Base-by-base conservation (phyloP, 2,329 filamentous ascomycete genomes). In the Rhynchosporium secalis region DNA sequence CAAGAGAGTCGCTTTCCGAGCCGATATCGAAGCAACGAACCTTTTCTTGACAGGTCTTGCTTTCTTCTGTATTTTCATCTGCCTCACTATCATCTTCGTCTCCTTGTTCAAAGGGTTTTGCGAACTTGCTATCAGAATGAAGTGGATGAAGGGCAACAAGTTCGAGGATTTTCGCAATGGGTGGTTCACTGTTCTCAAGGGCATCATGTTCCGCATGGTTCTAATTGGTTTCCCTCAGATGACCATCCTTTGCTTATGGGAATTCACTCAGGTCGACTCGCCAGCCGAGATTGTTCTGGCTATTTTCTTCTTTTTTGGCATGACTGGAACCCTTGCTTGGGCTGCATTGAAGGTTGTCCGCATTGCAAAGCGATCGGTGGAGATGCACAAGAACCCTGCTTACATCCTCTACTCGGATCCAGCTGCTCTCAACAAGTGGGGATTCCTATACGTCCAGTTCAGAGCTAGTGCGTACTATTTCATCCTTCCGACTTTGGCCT, bases 401-500 rank as follows among this genome's bases (percentile, higher is more conserved):
- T 97, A 97, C 77, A 96, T 97, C 70, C 86, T 98, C 65, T 98
- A 96, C 79, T 96, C 94, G 2, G 93, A 98, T 72, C 92, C 93
- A n/a, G 85, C 91, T 66, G 88, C 90, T 58, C 84, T 98, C 67
- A 96, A 97, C 84, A 96, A 96, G 78, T 97, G 93, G 94, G 94
- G 94, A 28, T 97, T 97, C 81, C 85, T 98, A 68, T 98, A 98
- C 74, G 92, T 98, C 46, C 93, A 96, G 76, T 97, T 96, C 83
- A 90, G 94, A 72, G 94, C 94, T 45, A 94, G 92, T 2, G 92
- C 92, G 45, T 97, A 96, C 83, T 97, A 96, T 80, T 97, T 94
- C 76, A 91, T 97, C 70, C 84, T 96, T 41, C 91, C 92, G 0
- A 78, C 89, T 58, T 81, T 98, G 61, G 77, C 79, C 58, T 96